Evolutionary conservation across 352 stramenopile genomes (phyloP).

Genomic region (Phytopythium montanum): DNA sequence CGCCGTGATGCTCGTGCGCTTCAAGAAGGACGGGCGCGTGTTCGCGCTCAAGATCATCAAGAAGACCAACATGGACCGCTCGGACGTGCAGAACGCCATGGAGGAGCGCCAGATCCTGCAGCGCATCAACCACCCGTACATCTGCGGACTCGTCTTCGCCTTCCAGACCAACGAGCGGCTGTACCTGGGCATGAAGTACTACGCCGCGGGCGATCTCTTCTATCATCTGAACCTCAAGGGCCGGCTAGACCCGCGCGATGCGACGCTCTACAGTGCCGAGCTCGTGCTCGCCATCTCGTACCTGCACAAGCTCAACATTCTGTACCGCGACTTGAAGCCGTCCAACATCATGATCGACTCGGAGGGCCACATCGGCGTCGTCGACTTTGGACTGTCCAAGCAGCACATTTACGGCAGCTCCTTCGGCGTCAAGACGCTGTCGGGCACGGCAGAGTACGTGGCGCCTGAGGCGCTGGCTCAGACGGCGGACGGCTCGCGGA

Average conservation of each 20-base stretch:
- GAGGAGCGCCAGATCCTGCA: slow-evolving; percentile 88
- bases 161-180: slow-evolving; percentile 89
- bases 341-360: slow-evolving; percentile 90
- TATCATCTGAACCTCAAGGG: slow-evolving; percentile 87
- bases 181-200: slow-evolving; percentile 90
- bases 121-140: slow-evolving; percentile 86
- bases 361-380: slow-evolving; percentile 84
- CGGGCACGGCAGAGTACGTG: slow-evolving; percentile 85
- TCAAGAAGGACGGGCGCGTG: slow-evolving; percentile 85
- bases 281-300: slow-evolving; percentile 88
- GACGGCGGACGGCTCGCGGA: slow-evolving; percentile 70
- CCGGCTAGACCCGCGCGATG: slow-evolving; percentile 55
- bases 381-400: slow-evolving; percentile 88
- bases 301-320: slow-evolving; percentile 86
- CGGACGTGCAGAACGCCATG: slow-evolving; percentile 85
- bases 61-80: slow-evolving; percentile 85
- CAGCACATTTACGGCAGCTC: slow-evolving; percentile 87
- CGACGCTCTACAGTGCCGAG: slow-evolving; percentile 78
- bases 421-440: slow-evolving; percentile 84
- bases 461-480: slow-evolving; percentile 81
- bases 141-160: slow-evolving; percentile 83
- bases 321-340: slow-evolving; percentile 86
- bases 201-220: slow-evolving; percentile 84
- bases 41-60: slow-evolving; percentile 91
- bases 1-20: slow-evolving; percentile 87